phyloP scores from a whole-genome alignment of 2,329 filamentous ascomycete genomes.

The Thielaviopsis euricoi region DNA sequence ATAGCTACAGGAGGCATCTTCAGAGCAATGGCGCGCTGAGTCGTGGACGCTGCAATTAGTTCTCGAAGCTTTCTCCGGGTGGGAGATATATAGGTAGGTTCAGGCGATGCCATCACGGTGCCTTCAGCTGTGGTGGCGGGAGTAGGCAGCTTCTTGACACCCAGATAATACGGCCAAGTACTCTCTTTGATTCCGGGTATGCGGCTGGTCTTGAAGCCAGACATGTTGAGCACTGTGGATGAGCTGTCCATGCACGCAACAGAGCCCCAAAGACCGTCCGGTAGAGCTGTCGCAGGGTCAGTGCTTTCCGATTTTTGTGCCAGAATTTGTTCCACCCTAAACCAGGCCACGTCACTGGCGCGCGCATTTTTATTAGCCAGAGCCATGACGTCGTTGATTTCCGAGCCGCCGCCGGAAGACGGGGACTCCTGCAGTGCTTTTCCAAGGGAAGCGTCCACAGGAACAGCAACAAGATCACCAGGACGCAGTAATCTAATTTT shows the following conservation, averaged over 20 bases:
- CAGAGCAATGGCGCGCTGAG: conserved; percentile 68
- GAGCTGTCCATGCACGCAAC: conserved; percentile 74
- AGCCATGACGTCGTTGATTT: conserved; percentile 54
- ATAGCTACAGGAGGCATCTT: conserved; percentile 80
- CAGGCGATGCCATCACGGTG: conserved; percentile 24
- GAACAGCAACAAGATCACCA: conserved; percentile 77
- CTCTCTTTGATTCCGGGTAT: conserved; percentile 61
- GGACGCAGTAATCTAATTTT: conserved; percentile 68
- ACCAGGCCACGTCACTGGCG: conserved; percentile 64
- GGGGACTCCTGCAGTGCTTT: conserved; percentile 60
- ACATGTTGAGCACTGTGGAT: conserved; percentile 78
- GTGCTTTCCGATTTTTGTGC: conserved; percentile 32
- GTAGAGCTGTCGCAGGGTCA: conserved; percentile 30
- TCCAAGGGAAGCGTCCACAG: conserved; percentile 73
- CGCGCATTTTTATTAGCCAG: conserved; percentile 17
- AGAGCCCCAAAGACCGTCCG: conserved; percentile 65
- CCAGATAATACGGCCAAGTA: conserved; percentile 82
- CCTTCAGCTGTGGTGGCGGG: conserved; percentile 17
- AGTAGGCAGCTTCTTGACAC: conserved; percentile 50
- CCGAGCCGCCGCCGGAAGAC: conserved; percentile 38
- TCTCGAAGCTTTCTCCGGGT: conserved; percentile 61
- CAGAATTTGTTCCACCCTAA: conserved; percentile 65
- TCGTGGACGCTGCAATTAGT: conserved; percentile 75
- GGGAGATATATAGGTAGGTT: conserved; percentile 37
- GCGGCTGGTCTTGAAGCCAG: conserved; percentile 69